Base-by-base conservation (phyloP, 202 grass and related monocot species). In the Carex arenaria region DNA sequence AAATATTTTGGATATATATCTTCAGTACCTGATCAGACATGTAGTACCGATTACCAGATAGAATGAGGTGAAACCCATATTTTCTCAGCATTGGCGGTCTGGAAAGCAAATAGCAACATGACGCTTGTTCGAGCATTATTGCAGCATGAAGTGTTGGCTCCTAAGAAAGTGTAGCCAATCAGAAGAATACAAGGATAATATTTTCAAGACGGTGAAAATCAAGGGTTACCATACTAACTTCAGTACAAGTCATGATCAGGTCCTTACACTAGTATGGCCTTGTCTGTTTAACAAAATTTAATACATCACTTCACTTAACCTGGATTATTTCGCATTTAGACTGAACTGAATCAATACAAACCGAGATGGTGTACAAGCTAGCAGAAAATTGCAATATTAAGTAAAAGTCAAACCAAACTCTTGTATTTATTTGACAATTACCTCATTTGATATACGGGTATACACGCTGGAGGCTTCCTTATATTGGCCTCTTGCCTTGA, bases 31-130 rank as follows among this genome's bases (percentile, higher is more conserved):
- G 93, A 87, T 99, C 93, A 88, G 96, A 90, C 22, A 88, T 80
- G 43, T 91, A 94, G 62, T 99, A 99, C 67, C 84, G 85, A 85
- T 99, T 99, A 55, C 96, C 96, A 81, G 96, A 85, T 85, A 99
- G 85, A 71, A 99, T 91, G 70, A 99, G 96, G 87, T 99, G 96
- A 95, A 99, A 96, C 74, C 96, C 96, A 10, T 96, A 96, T 86
- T 99, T 99, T 86, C 96, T 88, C 71, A 96, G 84, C 91, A 99
- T 93, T 74, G 89, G 96, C 64, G 93, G 96, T 74, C 70, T 96
- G n/a, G 91, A 90, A 74, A 99, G 83, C 61, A 99, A 87, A 88
- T 91, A 96, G 81, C 91, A 96, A 84, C 76, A 93, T 59, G 93
- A 89, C 3, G 96, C 96, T 92, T 99, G 96, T 84, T 99, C 96